A percentile compares a stretch with the other conserved stretches of the same genome.
phyloP scores from a whole-genome alignment of 192 early-diverging fungal genomes.

The Coemansia reversa region DNA sequence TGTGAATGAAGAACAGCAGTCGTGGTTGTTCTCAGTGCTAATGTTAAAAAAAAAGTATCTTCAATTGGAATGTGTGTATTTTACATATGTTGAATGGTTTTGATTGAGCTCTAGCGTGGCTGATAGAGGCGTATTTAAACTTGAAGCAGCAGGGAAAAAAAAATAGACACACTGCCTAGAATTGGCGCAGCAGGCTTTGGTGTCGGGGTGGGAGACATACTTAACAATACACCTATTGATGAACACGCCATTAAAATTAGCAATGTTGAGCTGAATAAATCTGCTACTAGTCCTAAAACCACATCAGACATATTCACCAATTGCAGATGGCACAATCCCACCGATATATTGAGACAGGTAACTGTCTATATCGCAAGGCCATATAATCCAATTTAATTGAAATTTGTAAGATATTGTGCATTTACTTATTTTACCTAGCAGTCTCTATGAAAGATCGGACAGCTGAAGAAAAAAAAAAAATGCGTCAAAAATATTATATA shows the following conservation, averaged over 20 bases:
- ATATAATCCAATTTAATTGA: constrained; percentile 37
- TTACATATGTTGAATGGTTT: constrained; percentile 7
- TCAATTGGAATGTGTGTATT: constrained; percentile 10
- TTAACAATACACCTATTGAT: background rate
- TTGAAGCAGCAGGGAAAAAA: background rate
- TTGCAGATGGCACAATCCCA: constrained; percentile 20
- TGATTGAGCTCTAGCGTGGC: constrained; percentile 18
- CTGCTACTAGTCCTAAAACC: constrained; percentile 12
- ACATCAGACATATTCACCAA: constrained; percentile 42
- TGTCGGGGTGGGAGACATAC: background rate
- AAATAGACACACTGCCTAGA: background rate
- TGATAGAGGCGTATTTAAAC: background rate
- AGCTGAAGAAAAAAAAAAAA: too few species aligned
- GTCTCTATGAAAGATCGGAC: too few species aligned
- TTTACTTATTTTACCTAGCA: too few species aligned
- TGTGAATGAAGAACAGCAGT: background rate
- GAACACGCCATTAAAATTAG: background rate
- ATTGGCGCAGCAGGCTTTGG: background rate
- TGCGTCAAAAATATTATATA: too few species aligned
- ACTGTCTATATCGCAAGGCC: constrained; percentile 16
- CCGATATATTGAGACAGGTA: constrained; percentile 36
- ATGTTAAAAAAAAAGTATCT: constrained; percentile 15
- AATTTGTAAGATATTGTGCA: too few species aligned
- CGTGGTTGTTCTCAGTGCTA: constrained; percentile 5
- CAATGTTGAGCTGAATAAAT: constrained; percentile 11